Conservation (phyloP, 441 rosid genomes). For the Geranium incanum region DNA sequence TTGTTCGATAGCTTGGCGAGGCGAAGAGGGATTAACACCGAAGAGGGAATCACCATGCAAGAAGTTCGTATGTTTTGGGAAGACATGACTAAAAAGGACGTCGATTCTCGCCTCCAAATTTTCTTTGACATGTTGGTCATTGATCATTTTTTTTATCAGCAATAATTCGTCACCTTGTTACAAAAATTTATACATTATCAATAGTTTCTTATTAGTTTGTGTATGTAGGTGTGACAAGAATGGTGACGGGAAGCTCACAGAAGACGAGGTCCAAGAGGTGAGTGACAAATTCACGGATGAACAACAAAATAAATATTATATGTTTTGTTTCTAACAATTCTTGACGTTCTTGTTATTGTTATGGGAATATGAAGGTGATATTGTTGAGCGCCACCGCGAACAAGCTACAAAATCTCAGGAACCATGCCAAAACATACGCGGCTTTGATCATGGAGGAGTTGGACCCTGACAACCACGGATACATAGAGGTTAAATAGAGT, state of each 20-base stretch:
- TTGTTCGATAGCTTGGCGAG: constrained; percentile 67
- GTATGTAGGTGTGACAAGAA: constrained; percentile 75
- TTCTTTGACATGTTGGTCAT: constrained; percentile 77
- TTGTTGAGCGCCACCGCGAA: constrained; percentile 80
- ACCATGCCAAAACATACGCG: constrained; percentile 56
- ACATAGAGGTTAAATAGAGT: constrained; percentile 53
- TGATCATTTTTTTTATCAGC: neutral
- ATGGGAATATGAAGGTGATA: constrained; percentile 39
- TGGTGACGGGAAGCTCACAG: constrained; percentile 75
- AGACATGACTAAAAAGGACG: constrained; percentile 65
- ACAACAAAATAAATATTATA: neutral
- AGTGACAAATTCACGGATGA: constrained; percentile 4
- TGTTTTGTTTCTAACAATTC: neutral
- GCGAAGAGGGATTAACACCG: constrained; percentile 40
- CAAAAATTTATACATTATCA: neutral
- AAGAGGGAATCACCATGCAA: constrained; percentile 53
- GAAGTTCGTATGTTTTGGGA: constrained; percentile 70
- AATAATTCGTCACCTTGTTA: neutral
- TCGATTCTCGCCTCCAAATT: constrained; percentile 74
- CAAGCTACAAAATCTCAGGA: constrained; percentile 60
- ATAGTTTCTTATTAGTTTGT: neutral
- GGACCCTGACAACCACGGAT: constrained; percentile 82
- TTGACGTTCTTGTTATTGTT: neutral
- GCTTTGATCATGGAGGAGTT: constrained; percentile 94
- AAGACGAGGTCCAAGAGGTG: constrained; percentile 78